phyloP scores from a whole-genome alignment of 257 asterid species.

The Jacaranda mimosifolia region DNA sequence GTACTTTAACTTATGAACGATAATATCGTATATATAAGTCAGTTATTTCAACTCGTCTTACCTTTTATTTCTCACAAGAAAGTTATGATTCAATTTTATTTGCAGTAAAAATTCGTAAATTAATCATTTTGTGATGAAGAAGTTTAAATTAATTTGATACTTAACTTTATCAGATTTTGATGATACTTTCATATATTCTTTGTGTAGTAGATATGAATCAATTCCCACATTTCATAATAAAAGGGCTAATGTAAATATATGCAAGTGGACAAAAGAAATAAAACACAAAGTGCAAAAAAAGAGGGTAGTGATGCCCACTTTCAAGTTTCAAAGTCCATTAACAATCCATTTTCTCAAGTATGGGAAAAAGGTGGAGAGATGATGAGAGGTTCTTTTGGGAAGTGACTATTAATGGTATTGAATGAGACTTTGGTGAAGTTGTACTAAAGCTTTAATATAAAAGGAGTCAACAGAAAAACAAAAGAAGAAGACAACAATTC shows the following conservation, averaged over 20 bases:
- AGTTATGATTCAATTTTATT: too few species aligned
- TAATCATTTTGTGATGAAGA: too few species aligned
- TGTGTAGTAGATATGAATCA: too few species aligned
- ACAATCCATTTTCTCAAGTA: constrained; percentile 54
- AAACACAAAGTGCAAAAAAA: neutral
- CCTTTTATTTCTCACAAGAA: too few species aligned
- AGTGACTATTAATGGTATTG: constrained; percentile 56
- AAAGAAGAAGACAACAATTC: constrained; percentile 27
- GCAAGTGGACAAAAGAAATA: neutral
- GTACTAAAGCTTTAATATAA: constrained; percentile 40
- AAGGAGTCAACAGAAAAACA: constrained; percentile 29
- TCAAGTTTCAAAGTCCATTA: constrained; percentile 40
- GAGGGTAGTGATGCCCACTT: constrained; percentile 50
- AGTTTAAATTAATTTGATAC: too few species aligned
- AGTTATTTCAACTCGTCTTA: too few species aligned
- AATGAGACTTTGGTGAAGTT: constrained; percentile 44
- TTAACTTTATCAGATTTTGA: too few species aligned
- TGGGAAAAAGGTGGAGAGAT: constrained; percentile 68
- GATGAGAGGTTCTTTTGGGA: constrained; percentile 51
- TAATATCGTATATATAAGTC: too few species aligned
- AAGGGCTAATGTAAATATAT: neutral
- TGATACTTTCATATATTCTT: too few species aligned
- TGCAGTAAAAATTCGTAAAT: too few species aligned
- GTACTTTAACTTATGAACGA: too few species aligned
- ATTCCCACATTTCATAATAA: too few species aligned